A percentile compares a stretch with the other conserved stretches of the same genome.
phyloP scores from a whole-genome alignment of 192 early-diverging fungal genomes.

The Rhizoclosmatium sp. region DNA sequence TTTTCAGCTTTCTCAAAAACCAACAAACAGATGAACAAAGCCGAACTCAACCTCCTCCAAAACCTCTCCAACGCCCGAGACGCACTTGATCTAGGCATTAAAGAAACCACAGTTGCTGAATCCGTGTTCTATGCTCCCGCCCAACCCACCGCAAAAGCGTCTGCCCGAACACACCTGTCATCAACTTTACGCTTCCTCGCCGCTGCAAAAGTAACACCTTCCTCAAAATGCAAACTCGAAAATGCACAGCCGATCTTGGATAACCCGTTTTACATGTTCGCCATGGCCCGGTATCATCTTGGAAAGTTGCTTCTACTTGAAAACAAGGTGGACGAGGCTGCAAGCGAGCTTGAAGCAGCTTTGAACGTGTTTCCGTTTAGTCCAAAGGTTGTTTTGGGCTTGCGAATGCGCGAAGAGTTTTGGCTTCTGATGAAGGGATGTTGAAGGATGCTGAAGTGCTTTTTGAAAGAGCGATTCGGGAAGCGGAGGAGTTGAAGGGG shows the following conservation, averaged over 20 bases:
- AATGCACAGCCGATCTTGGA: constrained; percentile 25
- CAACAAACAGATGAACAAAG: neutral
- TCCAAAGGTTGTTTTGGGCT: neutral
- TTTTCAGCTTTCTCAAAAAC: no score
- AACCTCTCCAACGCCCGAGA: neutral
- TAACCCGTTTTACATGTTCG: constrained; percentile 28
- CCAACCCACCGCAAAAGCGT: neutral
- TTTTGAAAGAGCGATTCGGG: constrained; percentile 1
- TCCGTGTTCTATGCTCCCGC: neutral
- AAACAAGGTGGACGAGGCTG: neutral
- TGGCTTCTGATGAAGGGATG: neutral
- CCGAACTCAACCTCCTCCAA: neutral
- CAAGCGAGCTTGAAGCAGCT: neutral
- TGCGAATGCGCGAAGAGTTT: neutral
- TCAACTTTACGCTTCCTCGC: neutral
- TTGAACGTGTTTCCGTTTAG: constrained; percentile 23
- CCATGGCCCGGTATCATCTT: neutral
- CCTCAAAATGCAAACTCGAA: neutral
- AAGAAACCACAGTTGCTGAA: neutral
- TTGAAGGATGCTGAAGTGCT: neutral
- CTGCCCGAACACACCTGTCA: neutral
- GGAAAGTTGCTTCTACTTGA: neutral
- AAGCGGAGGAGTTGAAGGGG: neutral
- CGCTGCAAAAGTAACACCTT: neutral
- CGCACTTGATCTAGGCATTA: neutral